Percentiles rank a stretch among this genome's conserved stretches.
Evolutionary conservation across 768 basidiomycete genomes (phyloP).

Genomic region (Amanita rimosa): DNA sequence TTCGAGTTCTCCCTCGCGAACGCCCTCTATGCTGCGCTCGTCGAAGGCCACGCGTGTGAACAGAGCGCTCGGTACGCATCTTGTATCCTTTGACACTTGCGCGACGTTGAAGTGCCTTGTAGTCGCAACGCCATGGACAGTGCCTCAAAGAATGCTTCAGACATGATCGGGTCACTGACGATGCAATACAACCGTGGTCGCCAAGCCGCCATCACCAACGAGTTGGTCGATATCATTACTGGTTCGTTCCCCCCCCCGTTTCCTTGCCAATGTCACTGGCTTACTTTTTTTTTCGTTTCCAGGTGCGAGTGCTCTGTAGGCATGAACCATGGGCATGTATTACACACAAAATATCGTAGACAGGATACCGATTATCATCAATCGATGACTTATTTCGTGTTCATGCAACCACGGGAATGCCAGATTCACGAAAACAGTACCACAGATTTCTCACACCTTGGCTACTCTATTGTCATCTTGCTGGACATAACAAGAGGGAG

Average conservation of each 20-base stretch:
- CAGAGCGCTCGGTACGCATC: constrained; percentile 69
- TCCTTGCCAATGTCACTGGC: not conserved
- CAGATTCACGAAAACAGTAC: too few relatives aligned
- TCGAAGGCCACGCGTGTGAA: constrained; percentile 94
- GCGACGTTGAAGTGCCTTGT: constrained; percentile 3
- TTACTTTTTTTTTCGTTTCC: not conserved
- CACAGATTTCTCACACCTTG: too few relatives aligned
- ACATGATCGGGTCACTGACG: constrained; percentile 82
- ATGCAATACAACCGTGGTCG: constrained; percentile 99
- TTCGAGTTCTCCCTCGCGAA: constrained; percentile 95
- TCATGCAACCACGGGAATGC: not conserved
- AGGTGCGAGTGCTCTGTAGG: constrained; percentile 37
- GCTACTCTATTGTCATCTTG: too few relatives aligned
- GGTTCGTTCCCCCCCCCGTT: constrained; percentile 37
- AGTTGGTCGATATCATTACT: constrained; percentile 87
- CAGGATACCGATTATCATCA: constrained; percentile 7
- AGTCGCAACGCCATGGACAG: constrained; percentile 99
- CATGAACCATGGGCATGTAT: not conserved
- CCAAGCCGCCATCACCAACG: constrained; percentile 95
- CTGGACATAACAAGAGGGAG: too few relatives aligned
- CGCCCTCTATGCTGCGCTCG: constrained; percentile 88
- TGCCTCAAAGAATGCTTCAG: constrained; percentile 94
- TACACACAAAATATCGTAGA: constrained; percentile 7
- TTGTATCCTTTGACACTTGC: not conserved
- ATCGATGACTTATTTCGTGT: not conserved